Base-by-base conservation (phyloP, 768 basidiomycete genomes). In the Pholiota molesta region DNA sequence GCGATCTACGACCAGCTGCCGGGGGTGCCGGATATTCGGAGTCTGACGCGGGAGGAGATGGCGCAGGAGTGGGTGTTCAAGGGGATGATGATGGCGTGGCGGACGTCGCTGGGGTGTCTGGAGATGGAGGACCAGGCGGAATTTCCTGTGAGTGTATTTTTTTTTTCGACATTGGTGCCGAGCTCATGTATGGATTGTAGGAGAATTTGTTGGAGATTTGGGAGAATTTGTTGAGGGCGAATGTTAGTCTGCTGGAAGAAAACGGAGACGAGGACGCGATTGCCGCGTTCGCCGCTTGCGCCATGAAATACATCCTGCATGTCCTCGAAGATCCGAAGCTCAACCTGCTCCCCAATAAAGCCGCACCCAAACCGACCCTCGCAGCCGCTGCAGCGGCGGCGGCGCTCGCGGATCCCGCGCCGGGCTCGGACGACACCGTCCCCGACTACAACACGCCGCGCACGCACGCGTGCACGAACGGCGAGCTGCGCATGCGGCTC, bases 31-130 rank as follows among this genome's bases (percentile, higher is more conserved):
- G 87, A 89, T 64, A 74, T 92, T 33, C 78, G 86, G 21, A 72
- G 80, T n/a, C 73, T 93, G 62, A 84, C 79, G 7, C 73, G 76
- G 40, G 82, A 86, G 13, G 89, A 92, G 66, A 69, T 92, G 42
- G 72, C 79, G 17, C 74, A 73, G 58, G 77, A 79, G 6, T 86
- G 82, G 76, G 77, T 86, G 13, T 84, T 87, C 64, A 71, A 81
- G 1, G 79, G 79, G 8, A 63, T 90, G 52, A 70, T 88, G 35
- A 75, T 77, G 5, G 70, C 85, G 5, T 91, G 88, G 88, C 82
- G 69, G 70, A 74, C 77, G 64, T 73, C 82, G 23, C 55, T 83
- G 62, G 70, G 73, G 28, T 72, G 72, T 59, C 68, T 90, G 49
- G 78, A 82, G 61, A 74, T 86, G 64, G 70, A 72, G 56, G 82